Base-by-base conservation (phyloP, 2,329 filamentous ascomycete species). In the Botryosphaeria dothidea region DNA sequence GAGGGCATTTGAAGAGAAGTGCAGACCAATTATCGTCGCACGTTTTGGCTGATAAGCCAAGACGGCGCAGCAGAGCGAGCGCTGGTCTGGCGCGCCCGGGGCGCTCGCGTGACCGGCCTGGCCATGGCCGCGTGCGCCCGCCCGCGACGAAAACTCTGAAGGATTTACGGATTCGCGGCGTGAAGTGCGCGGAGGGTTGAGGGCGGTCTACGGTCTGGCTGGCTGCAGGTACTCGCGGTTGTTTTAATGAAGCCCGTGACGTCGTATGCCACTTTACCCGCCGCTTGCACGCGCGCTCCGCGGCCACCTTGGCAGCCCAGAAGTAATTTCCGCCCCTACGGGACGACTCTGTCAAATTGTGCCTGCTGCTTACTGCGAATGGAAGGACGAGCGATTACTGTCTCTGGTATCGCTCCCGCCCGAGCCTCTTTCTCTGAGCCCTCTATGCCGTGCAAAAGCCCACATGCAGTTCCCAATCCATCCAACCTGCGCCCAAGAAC, bases 241-340 rank as follows among this genome's bases (percentile, higher is more conserved):
- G 56, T 60, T 34, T 60, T 60, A 60, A 60, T 60, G 38, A 60
- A 60, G 56, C 38, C 56, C 56, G 56, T 60, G 38, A 60, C 54
- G 56, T 60, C 41, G 52, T 43, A 34, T 57, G 56, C 56, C 56
- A 19, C 46, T 60, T 60, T 60, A 60, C 41, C 56, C 56, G 56
- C 56, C 38, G n/a, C 23, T 45, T 58, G 36, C 54, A 58, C 56
- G 56, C 41, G 21, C 54, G 29, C 36, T 58, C 54, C 36, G 38
- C 54, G 38, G 36, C 36, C 13, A 27, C 54, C 54, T 58, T 45
- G 36, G 54, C 54, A 19, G 38, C 38, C 54, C 54, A 43, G 23
- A 43, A 13, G 25, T 46, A 60, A 60, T 60, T 60, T 60, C 56
- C 56, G 56, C 41, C 56, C 21, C 56, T 46, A 41, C 56, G 56